Conservation (phyloP, 768 basidiomycete species). For the Tricholoma hemisulphureum region DNA sequence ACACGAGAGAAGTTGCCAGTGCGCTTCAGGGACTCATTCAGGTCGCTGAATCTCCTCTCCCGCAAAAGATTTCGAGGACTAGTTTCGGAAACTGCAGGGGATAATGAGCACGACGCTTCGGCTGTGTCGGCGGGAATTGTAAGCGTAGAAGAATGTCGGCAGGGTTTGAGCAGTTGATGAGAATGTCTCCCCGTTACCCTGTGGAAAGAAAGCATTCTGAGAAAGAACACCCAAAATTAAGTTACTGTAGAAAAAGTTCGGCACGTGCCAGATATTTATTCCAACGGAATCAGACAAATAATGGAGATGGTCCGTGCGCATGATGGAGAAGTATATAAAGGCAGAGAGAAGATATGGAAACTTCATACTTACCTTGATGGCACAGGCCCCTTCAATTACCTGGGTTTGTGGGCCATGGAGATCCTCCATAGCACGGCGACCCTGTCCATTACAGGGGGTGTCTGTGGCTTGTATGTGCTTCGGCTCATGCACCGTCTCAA, state of each 20-base stretch:
- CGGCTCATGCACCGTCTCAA: constrained; percentile 44
- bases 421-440: constrained; percentile 71
- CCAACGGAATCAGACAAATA: background rate
- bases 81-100: background rate
- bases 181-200: constrained; percentile 13
- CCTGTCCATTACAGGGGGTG: constrained; percentile 62
- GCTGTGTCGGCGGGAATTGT: constrained; percentile 6
- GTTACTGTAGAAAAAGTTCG: background rate
- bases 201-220: constrained; percentile 8
- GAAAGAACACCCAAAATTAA: constrained; percentile 2
- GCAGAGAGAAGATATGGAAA: background rate
- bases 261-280: constrained; percentile 15
- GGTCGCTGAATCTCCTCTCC: constrained; percentile 23
- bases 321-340: background rate
- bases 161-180: constrained; percentile 3
- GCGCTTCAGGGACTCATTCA: constrained; percentile 32
- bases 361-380: constrained; percentile 67
- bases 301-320: constrained; percentile 11
- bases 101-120: constrained; percentile 1
- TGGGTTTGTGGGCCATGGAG: constrained; percentile 56
- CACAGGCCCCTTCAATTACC: constrained; percentile 52
- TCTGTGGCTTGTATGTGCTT: constrained; percentile 53
- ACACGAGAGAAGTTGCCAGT: constrained; percentile 47
- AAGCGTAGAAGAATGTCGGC: constrained; percentile 13
- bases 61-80: constrained; percentile 12